These are phyloP conservation scores for Trichosporon sp. DNA, from an alignment of 1,284 basidiomycete species.

Conservation along the genomic window DNA sequence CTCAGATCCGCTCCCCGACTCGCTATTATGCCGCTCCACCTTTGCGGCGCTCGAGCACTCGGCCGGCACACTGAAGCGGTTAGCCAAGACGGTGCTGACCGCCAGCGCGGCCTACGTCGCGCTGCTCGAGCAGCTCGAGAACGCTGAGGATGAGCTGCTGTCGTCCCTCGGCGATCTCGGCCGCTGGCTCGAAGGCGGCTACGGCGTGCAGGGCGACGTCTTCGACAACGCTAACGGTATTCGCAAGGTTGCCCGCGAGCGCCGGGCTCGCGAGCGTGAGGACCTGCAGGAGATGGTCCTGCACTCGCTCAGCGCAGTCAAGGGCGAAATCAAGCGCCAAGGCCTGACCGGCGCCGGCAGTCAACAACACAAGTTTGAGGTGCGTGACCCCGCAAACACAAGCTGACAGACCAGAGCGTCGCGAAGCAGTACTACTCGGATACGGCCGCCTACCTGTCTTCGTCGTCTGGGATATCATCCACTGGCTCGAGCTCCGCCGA, in stretches of 20 bases:
- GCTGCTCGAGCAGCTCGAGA: conserved; percentile 42
- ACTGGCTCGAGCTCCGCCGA: conserved; percentile 21
- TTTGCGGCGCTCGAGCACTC: conserved; percentile 43
- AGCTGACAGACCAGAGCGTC: conserved; percentile 26
- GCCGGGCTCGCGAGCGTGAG: conserved; percentile 35
- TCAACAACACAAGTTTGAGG: conserved; percentile 40
- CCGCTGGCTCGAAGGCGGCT: conserved; percentile 39
- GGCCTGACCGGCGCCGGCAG: conserved; percentile 41
- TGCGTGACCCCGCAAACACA: conserved; percentile 19
- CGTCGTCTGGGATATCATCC: conserved; percentile 5
- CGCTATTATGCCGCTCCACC: conserved; percentile 44
- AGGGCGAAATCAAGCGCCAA: conserved; percentile 43
- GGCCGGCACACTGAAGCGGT: conserved; percentile 37
- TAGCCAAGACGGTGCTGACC: conserved; percentile 37
- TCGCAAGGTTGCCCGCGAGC: conserved; percentile 32
- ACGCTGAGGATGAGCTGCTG: conserved; percentile 45
- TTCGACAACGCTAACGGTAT: conserved; percentile 32
- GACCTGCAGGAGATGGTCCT: conserved; percentile 40
- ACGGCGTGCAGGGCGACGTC: conserved; percentile 28
- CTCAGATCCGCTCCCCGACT: conserved; percentile 39
- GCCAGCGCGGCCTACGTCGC: conserved; percentile 30
- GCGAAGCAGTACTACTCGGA: conserved; percentile 46
- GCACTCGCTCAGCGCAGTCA: conserved; percentile 33
- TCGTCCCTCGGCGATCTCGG: conserved; percentile 37
- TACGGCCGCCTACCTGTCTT: conserved; percentile 37